Base-by-base conservation (phyloP, 495 filamentous ascomycete genomes). In the Penicillium psychrofluorescens region DNA sequence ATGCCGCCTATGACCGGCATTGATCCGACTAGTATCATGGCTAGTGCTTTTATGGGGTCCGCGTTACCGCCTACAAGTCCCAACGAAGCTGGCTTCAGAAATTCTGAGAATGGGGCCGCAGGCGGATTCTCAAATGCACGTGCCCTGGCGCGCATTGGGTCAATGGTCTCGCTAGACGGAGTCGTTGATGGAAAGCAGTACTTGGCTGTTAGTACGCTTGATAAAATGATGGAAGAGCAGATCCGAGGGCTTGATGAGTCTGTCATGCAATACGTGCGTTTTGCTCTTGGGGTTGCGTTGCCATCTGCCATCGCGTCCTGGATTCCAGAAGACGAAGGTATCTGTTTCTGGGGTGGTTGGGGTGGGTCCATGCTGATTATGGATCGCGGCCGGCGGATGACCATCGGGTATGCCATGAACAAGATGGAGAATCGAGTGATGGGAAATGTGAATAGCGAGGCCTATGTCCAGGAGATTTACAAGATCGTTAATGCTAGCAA, bases 371-470 rank as follows among this genome's bases (percentile, higher is more conserved):
- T 70, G 2, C 33, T 59, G 4, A 41, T 73, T 14, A 70, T 75
- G 66, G 71, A 75, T 53, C 16, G 61, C 7, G 64, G 66, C 30
- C 51, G 58, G 1, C 46, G 51, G 40, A 50, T 71, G 43, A 75
- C 71, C 2, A 61, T 73, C 36, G 51, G 43, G 4, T 75, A 71
- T 56, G 52, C 53, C 6, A 73, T 73, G 70, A 75, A 73, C 41
- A 57, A 58, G 46, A 70, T 71, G 66, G 49, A 40, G 9, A 4
- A 10, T 1, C 54, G 54, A 2, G 46, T 49, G 3, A 3, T 67
- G 13, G 67, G 67, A 0, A 70, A 63, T 40, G 37, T 40, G 1
- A 53, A 49, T 6, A 54, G 59, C 6, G 45, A 49, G 42, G 54
- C 54, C 4, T 72, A 70, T 40, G 42, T 70, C 2, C 39, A 33